phyloP scores from a whole-genome alignment of 306 rosid genomes.

The Begonia masoniana region DNA sequence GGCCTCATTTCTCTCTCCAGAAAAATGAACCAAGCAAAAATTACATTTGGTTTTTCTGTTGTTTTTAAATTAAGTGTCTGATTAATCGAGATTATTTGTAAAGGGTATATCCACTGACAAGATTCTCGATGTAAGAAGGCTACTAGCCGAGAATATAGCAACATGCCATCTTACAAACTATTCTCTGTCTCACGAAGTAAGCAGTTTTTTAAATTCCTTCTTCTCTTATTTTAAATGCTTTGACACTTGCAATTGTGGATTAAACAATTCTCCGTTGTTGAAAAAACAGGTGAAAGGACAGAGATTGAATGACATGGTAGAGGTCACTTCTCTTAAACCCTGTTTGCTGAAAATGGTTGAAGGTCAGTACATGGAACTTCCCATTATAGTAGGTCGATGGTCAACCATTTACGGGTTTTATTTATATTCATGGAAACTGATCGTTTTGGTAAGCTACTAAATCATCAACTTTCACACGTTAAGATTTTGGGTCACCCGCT shows the following conservation, averaged over 20 bases:
- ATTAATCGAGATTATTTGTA: background rate
- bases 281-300: conserved; percentile 55
- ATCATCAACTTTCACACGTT: no score
- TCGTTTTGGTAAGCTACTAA: no score
- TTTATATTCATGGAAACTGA: no score
- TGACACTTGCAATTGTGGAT: background rate
- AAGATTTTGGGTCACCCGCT: no score
- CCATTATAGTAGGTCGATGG: no score
- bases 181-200: conserved; percentile 79
- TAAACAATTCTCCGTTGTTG: background rate
- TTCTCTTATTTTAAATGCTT: background rate
- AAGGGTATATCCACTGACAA: conserved; percentile 91
- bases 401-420: no score
- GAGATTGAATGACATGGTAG: conserved; percentile 51
- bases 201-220: conserved; percentile 1
- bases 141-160: conserved; percentile 73
- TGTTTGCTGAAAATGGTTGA: conserved; percentile 74
- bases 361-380: conserved; percentile 31
- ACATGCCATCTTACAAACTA: conserved; percentile 85
- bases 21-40: background rate
- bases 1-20: background rate
- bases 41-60: background rate
- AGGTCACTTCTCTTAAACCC: conserved; percentile 67
- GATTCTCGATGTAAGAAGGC: conserved; percentile 75
- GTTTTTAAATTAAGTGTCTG: background rate